Conservation (phyloP, 2,329 filamentous ascomycete species). For the Ophiostoma quercus region DNA sequence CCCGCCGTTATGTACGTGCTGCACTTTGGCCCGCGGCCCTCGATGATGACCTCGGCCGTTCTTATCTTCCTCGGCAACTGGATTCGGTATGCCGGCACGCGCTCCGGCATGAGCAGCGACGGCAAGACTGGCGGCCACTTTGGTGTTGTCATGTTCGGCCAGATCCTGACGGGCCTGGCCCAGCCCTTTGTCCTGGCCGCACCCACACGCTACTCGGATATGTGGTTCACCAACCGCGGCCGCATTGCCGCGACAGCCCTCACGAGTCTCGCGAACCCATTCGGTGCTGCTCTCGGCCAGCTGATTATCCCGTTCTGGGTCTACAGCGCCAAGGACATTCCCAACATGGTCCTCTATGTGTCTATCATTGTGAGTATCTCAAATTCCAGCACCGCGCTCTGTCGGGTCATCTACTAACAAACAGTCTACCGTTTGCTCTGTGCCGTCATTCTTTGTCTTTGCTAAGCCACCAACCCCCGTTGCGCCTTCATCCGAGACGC, state of each 20-base stretch:
- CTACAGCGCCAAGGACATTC: conserved; percentile 57
- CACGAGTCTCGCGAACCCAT: conserved; percentile 78
- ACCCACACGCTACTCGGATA: conserved; percentile 83
- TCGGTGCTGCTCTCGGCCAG: conserved; percentile 84
- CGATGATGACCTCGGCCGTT: conserved; percentile 67
- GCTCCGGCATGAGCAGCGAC: conserved; percentile 32
- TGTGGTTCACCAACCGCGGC: conserved; percentile 86
- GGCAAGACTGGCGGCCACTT: conserved; percentile 52
- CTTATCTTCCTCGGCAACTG: conserved; percentile 82
- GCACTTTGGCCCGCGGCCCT: conserved; percentile 71
- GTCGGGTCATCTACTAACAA: background rate
- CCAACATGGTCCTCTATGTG: conserved; percentile 78
- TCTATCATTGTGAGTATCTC: conserved; percentile 65
- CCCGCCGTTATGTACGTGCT: conserved; percentile 72
- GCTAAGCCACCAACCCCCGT: conserved; percentile 70
- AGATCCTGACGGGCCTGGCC: conserved; percentile 80
- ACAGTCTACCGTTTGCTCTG: conserved; percentile 54
- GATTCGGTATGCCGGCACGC: conserved; percentile 74
- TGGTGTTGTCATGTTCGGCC: conserved; percentile 78
- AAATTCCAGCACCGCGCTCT: background rate
- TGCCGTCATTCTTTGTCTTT: conserved; percentile 80
- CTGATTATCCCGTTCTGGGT: conserved; percentile 78
- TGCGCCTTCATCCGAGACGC: conserved; percentile 59
- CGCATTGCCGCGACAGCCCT: conserved; percentile 83
- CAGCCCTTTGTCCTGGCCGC: conserved; percentile 90